phyloP scores from a whole-genome alignment of 176 grass and related monocot genomes.

The Tillandsia fasciculata region DNA sequence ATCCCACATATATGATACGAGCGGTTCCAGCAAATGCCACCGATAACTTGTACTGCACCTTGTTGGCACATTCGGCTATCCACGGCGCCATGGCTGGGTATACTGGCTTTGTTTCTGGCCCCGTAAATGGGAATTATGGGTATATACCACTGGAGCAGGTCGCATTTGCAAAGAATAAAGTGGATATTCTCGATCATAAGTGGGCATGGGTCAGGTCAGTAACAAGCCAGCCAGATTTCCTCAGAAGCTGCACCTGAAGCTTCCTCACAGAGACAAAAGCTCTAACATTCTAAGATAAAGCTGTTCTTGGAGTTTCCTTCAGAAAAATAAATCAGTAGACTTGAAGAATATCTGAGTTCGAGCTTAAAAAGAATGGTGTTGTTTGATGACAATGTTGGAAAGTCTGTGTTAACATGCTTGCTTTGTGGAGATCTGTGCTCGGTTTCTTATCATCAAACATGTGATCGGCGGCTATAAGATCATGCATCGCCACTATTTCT shows the following conservation, averaged over 20 bases:
- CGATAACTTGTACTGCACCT: constrained; percentile 70
- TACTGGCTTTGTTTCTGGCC: constrained; percentile 63
- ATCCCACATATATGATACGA: constrained; percentile 89
- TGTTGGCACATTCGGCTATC: constrained; percentile 70
- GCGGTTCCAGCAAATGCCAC: constrained; percentile 75
- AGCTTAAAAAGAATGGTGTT: too few relatives aligned
- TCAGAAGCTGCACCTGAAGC: background rate
- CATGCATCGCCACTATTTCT: too few relatives aligned
- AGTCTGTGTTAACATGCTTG: too few relatives aligned
- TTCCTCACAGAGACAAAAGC: too few relatives aligned
- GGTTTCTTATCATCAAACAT: too few relatives aligned
- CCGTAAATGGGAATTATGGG: constrained; percentile 57
- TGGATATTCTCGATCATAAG: constrained; percentile 69
- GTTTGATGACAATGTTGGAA: too few relatives aligned
- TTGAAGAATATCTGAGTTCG: too few relatives aligned
- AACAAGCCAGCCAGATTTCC: constrained; percentile 66
- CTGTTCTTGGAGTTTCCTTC: too few relatives aligned
- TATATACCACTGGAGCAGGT: constrained; percentile 79
- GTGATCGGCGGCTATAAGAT: too few relatives aligned
- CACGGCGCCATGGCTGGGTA: constrained; percentile 76
- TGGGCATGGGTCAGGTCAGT: constrained; percentile 82
- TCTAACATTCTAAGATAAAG: too few relatives aligned
- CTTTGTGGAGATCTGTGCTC: too few relatives aligned
- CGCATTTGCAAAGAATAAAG: constrained; percentile 50
- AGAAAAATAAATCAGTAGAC: too few relatives aligned